These are phyloP conservation scores for Gyromitra esculenta DNA, from an alignment of 2,329 filamentous ascomycete species.

Conservation along the genomic window DNA sequence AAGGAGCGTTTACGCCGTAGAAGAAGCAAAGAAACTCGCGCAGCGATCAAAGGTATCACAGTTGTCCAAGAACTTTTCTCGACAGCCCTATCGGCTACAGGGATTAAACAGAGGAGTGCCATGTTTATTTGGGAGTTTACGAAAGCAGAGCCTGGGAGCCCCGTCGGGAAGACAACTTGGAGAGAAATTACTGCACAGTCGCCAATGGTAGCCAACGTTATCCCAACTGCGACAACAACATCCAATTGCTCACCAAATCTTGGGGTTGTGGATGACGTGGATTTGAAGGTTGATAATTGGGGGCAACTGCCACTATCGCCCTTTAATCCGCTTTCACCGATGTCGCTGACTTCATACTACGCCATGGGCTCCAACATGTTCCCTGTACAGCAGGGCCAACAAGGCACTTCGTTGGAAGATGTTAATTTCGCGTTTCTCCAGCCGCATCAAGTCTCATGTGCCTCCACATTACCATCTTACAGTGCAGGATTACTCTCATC, in stretches of 20 bases:
- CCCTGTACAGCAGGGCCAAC: constrained; percentile 35
- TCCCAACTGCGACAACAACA: constrained; percentile 21
- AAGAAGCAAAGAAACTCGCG: constrained; percentile 55
- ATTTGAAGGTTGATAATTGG: constrained; percentile 43
- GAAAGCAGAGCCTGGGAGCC: constrained; percentile 50
- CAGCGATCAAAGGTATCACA: constrained; percentile 56
- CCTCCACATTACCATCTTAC: constrained; percentile 48
- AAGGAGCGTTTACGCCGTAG: constrained; percentile 51
- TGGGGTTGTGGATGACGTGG: constrained; percentile 12
- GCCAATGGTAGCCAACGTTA: constrained; percentile 34
- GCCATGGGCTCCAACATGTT: constrained; percentile 39
- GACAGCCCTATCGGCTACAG: constrained; percentile 52
- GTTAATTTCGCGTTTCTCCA: constrained; percentile 48
- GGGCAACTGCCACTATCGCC: constrained; percentile 46
- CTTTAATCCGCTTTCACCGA: constrained; percentile 49
- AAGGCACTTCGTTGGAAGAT: constrained; percentile 39
- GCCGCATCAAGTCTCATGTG: constrained; percentile 34
- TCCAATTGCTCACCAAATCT: constrained; percentile 39
- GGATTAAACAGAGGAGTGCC: constrained; percentile 54
- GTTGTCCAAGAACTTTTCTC: constrained; percentile 57
- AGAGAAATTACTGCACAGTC: constrained; percentile 38
- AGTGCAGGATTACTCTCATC: constrained; percentile 44
- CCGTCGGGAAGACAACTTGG: constrained; percentile 50
- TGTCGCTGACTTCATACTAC: constrained; percentile 46
- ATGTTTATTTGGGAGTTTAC: constrained; percentile 58